Conservation (phyloP, 148 eudicot species). For the Vaccinium vitisidaea region DNA sequence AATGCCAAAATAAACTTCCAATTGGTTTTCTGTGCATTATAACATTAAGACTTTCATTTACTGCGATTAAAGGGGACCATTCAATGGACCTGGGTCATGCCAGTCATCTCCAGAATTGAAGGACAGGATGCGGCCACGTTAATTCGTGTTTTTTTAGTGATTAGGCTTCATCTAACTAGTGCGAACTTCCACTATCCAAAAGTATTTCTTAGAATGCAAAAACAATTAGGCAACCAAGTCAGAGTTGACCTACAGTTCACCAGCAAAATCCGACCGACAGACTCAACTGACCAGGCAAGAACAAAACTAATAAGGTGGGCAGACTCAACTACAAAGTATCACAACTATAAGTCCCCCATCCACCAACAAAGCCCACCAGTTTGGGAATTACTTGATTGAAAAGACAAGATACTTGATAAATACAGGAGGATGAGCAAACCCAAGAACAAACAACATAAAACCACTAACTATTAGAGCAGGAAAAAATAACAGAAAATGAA, state of each 20-base stretch:
- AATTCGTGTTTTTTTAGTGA: neutral
- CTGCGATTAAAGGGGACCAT: neutral
- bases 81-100: neutral
- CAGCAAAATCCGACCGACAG: slow-evolving; percentile 5
- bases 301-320: neutral
- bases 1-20: neutral
- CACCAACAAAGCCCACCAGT: neutral
- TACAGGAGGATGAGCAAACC: neutral
- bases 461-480: neutral
- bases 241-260: neutral
- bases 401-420: neutral
- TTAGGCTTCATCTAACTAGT: too few species aligned
- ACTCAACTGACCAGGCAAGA: neutral
- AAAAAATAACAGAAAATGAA: neutral
- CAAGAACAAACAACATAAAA: neutral
- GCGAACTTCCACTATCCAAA: too few species aligned
- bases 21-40: neutral
- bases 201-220: neutral
- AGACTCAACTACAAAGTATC: neutral
- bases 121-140: neutral
- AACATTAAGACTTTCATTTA: neutral
- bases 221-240: neutral
- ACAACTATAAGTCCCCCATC: neutral
- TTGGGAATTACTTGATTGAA: neutral
- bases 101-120: neutral